A percentile compares a stretch with the other conserved stretches of the same genome.
Conservation (phyloP, 139 green algal genomes). For the Eudorina sp. region DNA sequence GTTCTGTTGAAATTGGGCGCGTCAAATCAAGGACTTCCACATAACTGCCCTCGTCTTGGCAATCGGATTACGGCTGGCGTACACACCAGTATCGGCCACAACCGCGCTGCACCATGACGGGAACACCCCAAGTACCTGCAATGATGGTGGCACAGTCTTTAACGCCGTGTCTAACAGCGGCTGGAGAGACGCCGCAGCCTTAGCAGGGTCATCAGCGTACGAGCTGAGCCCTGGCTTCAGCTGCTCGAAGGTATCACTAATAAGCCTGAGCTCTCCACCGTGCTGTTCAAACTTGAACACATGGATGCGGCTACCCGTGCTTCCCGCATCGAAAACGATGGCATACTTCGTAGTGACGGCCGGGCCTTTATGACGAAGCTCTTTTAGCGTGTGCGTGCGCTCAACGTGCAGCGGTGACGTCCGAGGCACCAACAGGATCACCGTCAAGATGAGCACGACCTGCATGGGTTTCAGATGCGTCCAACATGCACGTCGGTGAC, state of each 20-base stretch:
- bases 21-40: no score
- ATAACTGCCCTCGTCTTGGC: no score
- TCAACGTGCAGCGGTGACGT: slow-evolving; percentile 21
- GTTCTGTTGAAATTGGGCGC: no score
- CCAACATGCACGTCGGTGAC: no score
- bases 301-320: slow-evolving; percentile 96
- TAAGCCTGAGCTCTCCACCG: slow-evolving; percentile 73
- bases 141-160: slow-evolving; percentile 80
- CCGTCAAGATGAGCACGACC: slow-evolving; percentile 72
- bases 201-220: slow-evolving; percentile 82
- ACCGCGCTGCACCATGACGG: no score
- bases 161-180: slow-evolving; percentile 89
- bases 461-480: no score
- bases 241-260: slow-evolving; percentile 92
- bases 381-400: slow-evolving; percentile 43
- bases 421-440: slow-evolving; percentile 75
- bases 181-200: slow-evolving; percentile 84
- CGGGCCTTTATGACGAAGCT: slow-evolving; percentile 41
- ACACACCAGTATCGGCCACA: no score
- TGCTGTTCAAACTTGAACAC: slow-evolving; percentile 90
- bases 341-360: slow-evolving; percentile 68
- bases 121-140: no score
- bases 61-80: no score
- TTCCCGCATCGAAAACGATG: slow-evolving; percentile 97
- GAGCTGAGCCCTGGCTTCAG: slow-evolving; percentile 94